Evolutionary conservation across 495 filamentous ascomycete genomes (phyloP).

Genomic region (Neurospora intermedia): DNA sequence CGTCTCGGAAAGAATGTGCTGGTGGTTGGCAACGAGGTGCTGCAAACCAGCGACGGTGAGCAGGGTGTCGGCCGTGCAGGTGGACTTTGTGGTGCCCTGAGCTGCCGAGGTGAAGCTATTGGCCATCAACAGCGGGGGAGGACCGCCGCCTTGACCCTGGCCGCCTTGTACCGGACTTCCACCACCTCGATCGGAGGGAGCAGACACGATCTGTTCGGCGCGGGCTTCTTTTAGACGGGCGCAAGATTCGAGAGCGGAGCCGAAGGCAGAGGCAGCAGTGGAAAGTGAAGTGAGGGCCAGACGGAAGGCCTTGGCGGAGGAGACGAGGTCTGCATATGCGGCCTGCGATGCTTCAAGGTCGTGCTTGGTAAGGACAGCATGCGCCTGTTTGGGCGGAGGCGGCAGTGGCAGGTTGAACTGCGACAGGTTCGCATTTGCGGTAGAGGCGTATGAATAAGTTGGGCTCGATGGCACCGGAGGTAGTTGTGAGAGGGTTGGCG

Average conservation of each 20-base stretch:
- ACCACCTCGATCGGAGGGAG: neutral
- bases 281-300: conserved; percentile 46
- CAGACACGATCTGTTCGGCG: conserved; percentile 28
- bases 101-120: conserved; percentile 27
- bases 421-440: conserved; percentile 42
- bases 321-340: conserved; percentile 49
- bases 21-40: conserved; percentile 54
- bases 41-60: conserved; percentile 50
- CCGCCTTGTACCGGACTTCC: neutral
- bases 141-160: neutral
- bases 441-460: conserved; percentile 50
- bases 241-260: conserved; percentile 50
- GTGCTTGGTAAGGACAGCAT: conserved; percentile 47
- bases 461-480: conserved; percentile 46
- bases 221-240: conserved; percentile 53
- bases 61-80: conserved; percentile 49
- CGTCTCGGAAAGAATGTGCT: conserved; percentile 51
- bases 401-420: conserved; percentile 47
- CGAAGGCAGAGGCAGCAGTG: conserved; percentile 48
- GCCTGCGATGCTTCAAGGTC: conserved; percentile 49
- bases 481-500: conserved; percentile 37
- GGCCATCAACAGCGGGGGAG: conserved; percentile 17
- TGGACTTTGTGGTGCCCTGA: conserved; percentile 29
- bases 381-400: conserved; percentile 42
- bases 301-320: conserved; percentile 49